A percentile compares a stretch with the other conserved stretches of the same genome.
These are phyloP conservation scores for Plasmodium gaboni DNA, from an alignment of 169 alveolate species.

Conservation along the genomic window DNA sequence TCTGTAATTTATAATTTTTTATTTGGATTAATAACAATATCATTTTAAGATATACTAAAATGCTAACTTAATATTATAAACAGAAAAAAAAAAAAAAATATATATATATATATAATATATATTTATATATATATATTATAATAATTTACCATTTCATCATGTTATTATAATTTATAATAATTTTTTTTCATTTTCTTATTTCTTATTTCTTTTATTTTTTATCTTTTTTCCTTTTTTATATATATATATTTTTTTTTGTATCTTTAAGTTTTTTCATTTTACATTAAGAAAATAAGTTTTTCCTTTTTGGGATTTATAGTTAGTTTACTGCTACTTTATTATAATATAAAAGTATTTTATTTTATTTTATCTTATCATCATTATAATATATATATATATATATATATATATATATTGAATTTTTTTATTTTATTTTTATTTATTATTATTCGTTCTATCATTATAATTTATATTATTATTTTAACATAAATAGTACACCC, in stretches of 20 bases:
- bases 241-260: slow-evolving; percentile 40
- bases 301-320: slow-evolving; percentile 63
- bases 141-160: no score
- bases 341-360: no score
- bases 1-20: slow-evolving; percentile 25
- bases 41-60: slow-evolving; percentile 8
- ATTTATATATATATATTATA: no score
- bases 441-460: background rate
- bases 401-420: no score
- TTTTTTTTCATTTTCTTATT: slow-evolving; percentile 12
- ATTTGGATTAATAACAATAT: slow-evolving; percentile 21
- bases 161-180: background rate
- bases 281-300: slow-evolving; percentile 18
- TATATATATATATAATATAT: no score
- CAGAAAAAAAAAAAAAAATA: no score
- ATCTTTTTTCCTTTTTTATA: slow-evolving; percentile 4
- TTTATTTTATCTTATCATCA: no score
- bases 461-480: no score
- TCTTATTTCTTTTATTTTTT: background rate
- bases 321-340: slow-evolving; percentile 20
- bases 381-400: no score
- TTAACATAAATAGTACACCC: no score
- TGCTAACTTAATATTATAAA: background rate
- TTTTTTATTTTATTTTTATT: background rate
- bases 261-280: slow-evolving; percentile 46